Evolutionary conservation across 192 early-diverging fungal genomes (phyloP).

Genomic region (Chytriomyces confervae): DNA sequence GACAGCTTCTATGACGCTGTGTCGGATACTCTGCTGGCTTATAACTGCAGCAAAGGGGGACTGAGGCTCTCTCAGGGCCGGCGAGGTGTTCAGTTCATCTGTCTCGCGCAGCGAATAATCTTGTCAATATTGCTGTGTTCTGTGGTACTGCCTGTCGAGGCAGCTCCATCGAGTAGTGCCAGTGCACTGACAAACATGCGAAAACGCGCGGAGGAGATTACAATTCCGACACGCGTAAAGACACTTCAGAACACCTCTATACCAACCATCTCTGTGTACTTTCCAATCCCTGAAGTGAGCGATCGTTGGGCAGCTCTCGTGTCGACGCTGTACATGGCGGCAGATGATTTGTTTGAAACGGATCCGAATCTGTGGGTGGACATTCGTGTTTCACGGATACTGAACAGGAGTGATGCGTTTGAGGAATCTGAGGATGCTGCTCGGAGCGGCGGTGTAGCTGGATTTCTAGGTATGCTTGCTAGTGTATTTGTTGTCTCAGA

Average conservation of each 20-base stretch:
- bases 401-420: slow-evolving; percentile 2
- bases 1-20: too few relatives aligned
- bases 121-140: too few relatives aligned
- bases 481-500: not conserved
- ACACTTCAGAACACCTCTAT: not conserved
- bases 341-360: not conserved
- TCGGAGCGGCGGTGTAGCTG: not conserved
- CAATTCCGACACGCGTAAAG: too few relatives aligned
- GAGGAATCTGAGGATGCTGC: not conserved
- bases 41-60: too few relatives aligned
- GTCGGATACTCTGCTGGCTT: too few relatives aligned
- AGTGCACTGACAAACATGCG: too few relatives aligned
- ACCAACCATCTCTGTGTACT: slow-evolving; percentile 10
- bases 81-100: too few relatives aligned
- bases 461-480: slow-evolving; percentile 15
- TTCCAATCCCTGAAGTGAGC: slow-evolving; percentile 18
- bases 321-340: slow-evolving; percentile 13
- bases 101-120: too few relatives aligned
- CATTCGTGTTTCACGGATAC: slow-evolving; percentile 1
- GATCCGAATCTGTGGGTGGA: slow-evolving; percentile 9
- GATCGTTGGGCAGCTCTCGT: slow-evolving; percentile 3
- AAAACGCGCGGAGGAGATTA: too few relatives aligned
- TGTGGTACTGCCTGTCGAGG: too few relatives aligned
- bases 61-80: too few relatives aligned
- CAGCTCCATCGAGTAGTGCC: too few relatives aligned